Evolutionary conservation across 2,329 filamentous ascomycete species (phyloP).

Genomic region (Seiridium cupressi): DNA sequence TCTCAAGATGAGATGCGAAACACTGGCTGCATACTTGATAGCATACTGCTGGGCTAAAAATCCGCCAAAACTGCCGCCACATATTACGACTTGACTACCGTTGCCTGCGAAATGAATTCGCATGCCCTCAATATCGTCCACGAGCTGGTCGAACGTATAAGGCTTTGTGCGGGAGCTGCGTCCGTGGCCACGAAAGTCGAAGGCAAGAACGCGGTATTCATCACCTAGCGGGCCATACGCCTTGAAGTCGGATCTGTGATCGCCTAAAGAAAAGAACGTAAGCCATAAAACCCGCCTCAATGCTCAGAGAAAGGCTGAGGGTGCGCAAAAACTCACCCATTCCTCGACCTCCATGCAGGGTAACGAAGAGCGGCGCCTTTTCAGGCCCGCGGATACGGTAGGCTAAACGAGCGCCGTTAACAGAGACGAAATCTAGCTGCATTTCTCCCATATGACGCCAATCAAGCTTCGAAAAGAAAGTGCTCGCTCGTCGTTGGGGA

Average conservation of each 20-base stretch:
- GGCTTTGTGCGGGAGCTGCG: constrained; percentile 31
- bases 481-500: no score
- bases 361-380: constrained; percentile 31
- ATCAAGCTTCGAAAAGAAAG: no score
- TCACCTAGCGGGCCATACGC: constrained; percentile 27
- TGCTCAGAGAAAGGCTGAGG: background rate
- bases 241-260: constrained; percentile 31
- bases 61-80: constrained; percentile 37
- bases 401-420: constrained; percentile 32
- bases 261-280: constrained; percentile 16
- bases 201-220: constrained; percentile 30
- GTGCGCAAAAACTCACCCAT: constrained; percentile 22
- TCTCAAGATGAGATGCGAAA: constrained; percentile 31
- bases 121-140: constrained; percentile 34
- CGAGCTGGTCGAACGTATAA: constrained; percentile 34
- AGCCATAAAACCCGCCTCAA: no score
- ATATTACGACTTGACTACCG: constrained; percentile 26
- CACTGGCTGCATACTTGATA: constrained; percentile 29
- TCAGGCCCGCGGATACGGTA: constrained; percentile 28
- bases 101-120: constrained; percentile 25
- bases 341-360: constrained; percentile 34
- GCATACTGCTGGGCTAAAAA: constrained; percentile 37
- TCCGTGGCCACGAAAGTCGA: constrained; percentile 35
- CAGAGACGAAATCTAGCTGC: constrained; percentile 20
- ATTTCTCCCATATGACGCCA: no score